A percentile compares a stretch with the other conserved stretches of the same genome.
Conservation (phyloP, 192 early-diverging fungal genomes). For the Backusella parvicylindrica region DNA sequence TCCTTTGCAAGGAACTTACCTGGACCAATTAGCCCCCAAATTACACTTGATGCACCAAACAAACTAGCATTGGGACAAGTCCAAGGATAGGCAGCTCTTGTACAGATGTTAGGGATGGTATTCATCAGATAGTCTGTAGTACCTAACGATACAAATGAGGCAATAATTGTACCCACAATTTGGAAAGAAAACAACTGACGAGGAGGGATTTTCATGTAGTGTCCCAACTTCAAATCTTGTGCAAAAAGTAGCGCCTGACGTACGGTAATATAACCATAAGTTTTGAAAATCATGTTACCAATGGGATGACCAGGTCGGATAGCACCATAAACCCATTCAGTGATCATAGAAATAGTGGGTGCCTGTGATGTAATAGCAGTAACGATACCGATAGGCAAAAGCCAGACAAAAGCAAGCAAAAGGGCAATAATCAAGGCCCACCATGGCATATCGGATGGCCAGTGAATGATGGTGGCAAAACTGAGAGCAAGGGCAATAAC, state of each 20-base stretch:
- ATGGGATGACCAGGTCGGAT: conserved; percentile 60
- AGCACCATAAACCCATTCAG: conserved; percentile 67
- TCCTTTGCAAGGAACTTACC: conserved; percentile 58
- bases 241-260: conserved; percentile 59
- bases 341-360: conserved; percentile 59
- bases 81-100: conserved; percentile 58
- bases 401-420: conserved; percentile 46
- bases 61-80: conserved; percentile 54
- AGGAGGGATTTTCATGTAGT: conserved; percentile 84
- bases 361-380: conserved; percentile 58
- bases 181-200: conserved; percentile 77
- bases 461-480: conserved; percentile 44
- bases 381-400: conserved; percentile 63
- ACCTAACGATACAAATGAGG: conserved; percentile 65
- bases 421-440: conserved; percentile 53
- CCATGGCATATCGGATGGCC: conserved; percentile 60
- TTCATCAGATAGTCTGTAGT: conserved; percentile 66
- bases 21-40: conserved; percentile 81
- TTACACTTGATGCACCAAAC: conserved; percentile 72
- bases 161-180: conserved; percentile 70
- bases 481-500: conserved; percentile 47
- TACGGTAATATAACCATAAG: conserved; percentile 55
- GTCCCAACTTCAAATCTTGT: conserved; percentile 71
- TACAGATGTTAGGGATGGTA: conserved; percentile 55
- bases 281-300: conserved; percentile 70